These are phyloP conservation scores for Drosera capensis DNA, from an alignment of 148 eudicot genomes.

Conservation along the genomic window DNA sequence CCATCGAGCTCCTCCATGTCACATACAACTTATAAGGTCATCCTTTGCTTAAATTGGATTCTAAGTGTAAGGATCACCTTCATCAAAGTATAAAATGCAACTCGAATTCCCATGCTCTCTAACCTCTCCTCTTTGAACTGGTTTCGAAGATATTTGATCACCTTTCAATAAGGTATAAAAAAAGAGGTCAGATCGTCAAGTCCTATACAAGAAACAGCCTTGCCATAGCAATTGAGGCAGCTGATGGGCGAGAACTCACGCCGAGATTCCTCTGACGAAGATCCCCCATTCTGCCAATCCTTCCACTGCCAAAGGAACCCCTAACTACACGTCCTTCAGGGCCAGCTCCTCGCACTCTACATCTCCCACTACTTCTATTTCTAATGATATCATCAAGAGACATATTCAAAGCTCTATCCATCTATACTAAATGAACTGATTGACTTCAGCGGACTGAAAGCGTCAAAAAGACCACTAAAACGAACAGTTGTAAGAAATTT, in stretches of 20 bases:
- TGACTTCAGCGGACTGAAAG: background rate
- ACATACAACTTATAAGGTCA: conserved; percentile 12
- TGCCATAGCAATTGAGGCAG: conserved; percentile 85
- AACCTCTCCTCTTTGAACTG: conserved; percentile 17
- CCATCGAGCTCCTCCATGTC: background rate
- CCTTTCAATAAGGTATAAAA: conserved; percentile 19
- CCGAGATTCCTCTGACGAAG: conserved; percentile 50
- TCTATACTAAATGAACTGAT: background rate
- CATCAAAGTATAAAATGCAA: conserved; percentile 17
- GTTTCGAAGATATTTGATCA: conserved; percentile 19
- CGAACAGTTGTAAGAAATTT: background rate
- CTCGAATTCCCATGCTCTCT: too few relatives aligned
- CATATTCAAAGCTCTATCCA: conserved; percentile 54
- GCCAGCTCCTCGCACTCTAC: conserved; percentile 48
- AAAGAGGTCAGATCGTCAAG: conserved; percentile 32
- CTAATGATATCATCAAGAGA: conserved; percentile 71
- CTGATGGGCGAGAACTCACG: conserved; percentile 56
- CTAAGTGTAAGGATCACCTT: too few relatives aligned
- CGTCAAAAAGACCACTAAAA: background rate
- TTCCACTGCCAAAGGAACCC: conserved; percentile 46
- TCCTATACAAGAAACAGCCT: conserved; percentile 47
- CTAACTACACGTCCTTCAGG: conserved; percentile 49
- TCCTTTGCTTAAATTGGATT: too few relatives aligned
- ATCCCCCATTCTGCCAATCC: conserved; percentile 23
- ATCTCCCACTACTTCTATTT: conserved; percentile 52